Percentiles rank a stretch among this genome's conserved stretches.
Evolutionary conservation across 805 yeast genomes (phyloP).

Genomic region (Ogataea thermomethanolica): DNA sequence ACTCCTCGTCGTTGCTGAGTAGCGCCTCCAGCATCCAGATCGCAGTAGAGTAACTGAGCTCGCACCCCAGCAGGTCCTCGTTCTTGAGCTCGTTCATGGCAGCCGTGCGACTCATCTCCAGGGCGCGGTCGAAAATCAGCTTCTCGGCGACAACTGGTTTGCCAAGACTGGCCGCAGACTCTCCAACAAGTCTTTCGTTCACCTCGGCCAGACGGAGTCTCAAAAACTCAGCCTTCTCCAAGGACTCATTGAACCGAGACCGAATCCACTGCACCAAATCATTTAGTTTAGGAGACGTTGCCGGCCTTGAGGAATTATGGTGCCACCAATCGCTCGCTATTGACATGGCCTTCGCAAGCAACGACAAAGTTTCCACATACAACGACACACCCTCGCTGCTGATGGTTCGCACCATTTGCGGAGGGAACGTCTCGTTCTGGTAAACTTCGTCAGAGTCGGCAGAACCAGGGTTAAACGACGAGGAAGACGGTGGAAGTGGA

Average conservation of each 20-base stretch:
- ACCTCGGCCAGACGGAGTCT: conserved; percentile 55
- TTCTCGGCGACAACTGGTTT: conserved; percentile 66
- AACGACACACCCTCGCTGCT: conserved; percentile 85
- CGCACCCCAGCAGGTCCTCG: conserved; percentile 73
- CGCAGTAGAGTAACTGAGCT: conserved; percentile 83
- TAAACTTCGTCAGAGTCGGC: conserved; percentile 25
- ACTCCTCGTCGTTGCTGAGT: conserved; percentile 41
- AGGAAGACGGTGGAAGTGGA: conserved; percentile 62
- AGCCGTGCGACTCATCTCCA: conserved; percentile 88
- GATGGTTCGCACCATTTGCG: conserved; percentile 51
- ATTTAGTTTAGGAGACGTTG: conserved; percentile 47
- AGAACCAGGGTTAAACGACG: conserved; percentile 11
- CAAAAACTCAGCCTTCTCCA: conserved; percentile 83
- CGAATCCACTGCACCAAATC: conserved; percentile 89
- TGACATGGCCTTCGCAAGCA: conserved; percentile 83
- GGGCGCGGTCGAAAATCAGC: conserved; percentile 85
- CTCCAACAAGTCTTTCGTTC: conserved; percentile 30
- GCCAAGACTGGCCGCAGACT: conserved; percentile 2
- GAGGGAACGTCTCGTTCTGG: conserved; percentile 48
- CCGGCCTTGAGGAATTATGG: conserved; percentile 33
- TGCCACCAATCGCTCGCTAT: conserved; percentile 91
- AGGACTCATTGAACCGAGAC: conserved; percentile 79
- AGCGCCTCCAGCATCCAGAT: conserved; percentile 95
- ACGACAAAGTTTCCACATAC: conserved; percentile 78
- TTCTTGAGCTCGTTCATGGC: conserved; percentile 83